A percentile compares a stretch with the other conserved stretches of the same genome.
phyloP scores from a whole-genome alignment of 306 rosid species.

The Calophaca sinica region DNA sequence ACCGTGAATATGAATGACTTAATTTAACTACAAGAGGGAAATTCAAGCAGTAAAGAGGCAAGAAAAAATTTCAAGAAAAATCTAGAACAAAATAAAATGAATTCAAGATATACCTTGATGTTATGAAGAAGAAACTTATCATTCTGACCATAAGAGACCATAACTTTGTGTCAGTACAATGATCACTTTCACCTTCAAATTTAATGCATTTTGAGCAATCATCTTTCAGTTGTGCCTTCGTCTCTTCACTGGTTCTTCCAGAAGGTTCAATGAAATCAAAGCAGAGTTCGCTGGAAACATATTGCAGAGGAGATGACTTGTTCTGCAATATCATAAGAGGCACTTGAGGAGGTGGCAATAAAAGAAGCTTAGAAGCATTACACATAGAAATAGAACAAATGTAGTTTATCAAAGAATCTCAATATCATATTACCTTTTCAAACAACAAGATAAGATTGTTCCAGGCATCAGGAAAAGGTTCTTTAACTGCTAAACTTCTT shows the following conservation, averaged over 20 bases:
- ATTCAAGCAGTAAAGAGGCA: not conserved
- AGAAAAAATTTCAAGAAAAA: conserved; percentile 8
- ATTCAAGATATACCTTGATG: conserved; percentile 72
- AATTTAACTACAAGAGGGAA: conserved; percentile 24
- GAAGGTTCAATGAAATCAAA: conserved; percentile 63
- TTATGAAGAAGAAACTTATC: conserved; percentile 76
- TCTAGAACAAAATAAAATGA: conserved; percentile 13
- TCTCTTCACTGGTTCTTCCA: conserved; percentile 46
- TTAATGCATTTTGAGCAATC: conserved; percentile 42
- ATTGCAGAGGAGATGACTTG: conserved; percentile 63
- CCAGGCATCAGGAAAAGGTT: conserved; percentile 96
- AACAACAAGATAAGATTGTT: conserved; percentile 79
- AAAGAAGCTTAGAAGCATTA: conserved; percentile 30
- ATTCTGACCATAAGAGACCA: conserved; percentile 79
- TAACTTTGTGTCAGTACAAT: conserved; percentile 49
- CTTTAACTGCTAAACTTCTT: conserved; percentile 88
- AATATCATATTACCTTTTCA: conserved; percentile 71
- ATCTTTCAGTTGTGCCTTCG: conserved; percentile 41
- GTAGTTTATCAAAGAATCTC: conserved; percentile 18
- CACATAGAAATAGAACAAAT: conserved; percentile 7
- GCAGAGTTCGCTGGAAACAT: conserved; percentile 47
- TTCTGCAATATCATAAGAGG: conserved; percentile 71
- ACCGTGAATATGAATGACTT: conserved; percentile 15
- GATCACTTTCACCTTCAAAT: conserved; percentile 46
- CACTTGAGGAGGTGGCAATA: conserved; percentile 47